These are phyloP conservation scores for Coemansia sp. DNA, from an alignment of 192 early-diverging fungal species.

Conservation along the genomic window DNA sequence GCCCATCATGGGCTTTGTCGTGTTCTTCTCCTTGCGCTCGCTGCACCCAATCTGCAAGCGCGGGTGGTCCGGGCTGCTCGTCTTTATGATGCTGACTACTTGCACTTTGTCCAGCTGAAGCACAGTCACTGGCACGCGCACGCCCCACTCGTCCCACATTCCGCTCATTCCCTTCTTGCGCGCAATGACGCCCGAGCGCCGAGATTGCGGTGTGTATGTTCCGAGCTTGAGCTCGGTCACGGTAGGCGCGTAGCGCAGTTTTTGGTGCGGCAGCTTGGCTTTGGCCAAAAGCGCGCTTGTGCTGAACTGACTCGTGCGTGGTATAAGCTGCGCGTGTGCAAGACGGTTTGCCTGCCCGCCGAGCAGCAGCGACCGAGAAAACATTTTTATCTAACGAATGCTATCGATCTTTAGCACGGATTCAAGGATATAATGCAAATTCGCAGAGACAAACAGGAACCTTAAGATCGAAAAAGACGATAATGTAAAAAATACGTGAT, in stretches of 20 bases:
- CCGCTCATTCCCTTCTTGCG: constrained; percentile 94
- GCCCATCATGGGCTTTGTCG: constrained; percentile 68
- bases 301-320: constrained; percentile 17
- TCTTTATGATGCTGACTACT: constrained; percentile 61
- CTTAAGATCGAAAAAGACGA: neutral
- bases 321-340: neutral
- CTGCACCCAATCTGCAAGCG: constrained; percentile 71
- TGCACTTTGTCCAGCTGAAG: constrained; percentile 70
- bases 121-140: constrained; percentile 85
- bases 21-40: constrained; percentile 60
- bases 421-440: constrained; percentile 1
- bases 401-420: neutral
- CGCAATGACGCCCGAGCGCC: constrained; percentile 79
- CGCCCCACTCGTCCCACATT: constrained; percentile 93
- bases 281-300: constrained; percentile 15
- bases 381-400: constrained; percentile 15
- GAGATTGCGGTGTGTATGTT: constrained; percentile 53
- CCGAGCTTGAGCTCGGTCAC: constrained; percentile 36
- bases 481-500: neutral
- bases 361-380: constrained; percentile 8
- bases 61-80: constrained; percentile 31
- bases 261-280: constrained; percentile 47
- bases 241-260: constrained; percentile 33
- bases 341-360: neutral
- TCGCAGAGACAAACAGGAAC: neutral